Evolutionary conservation across 345 rosid genomes (phyloP).

Genomic region (Diplotaxis tenuifolia): DNA sequence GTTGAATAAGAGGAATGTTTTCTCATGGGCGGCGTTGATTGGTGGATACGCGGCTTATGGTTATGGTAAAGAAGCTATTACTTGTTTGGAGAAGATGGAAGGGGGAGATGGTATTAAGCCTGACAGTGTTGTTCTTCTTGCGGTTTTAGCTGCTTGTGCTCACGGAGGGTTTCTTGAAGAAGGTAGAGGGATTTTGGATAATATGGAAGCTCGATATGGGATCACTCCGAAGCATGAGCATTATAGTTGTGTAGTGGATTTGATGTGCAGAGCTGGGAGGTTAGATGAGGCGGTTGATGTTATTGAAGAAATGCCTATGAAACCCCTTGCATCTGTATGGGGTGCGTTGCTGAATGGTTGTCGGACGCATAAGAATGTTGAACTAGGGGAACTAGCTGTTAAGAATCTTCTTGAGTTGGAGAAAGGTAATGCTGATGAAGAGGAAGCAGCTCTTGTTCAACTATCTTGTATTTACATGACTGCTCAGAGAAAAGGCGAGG

Average conservation of each 20-base stretch:
- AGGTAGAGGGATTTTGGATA: slow-evolving; percentile 40
- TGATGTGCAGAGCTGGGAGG: slow-evolving; percentile 55
- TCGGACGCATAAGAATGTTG: slow-evolving; percentile 53
- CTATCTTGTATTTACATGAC: slow-evolving; percentile 47
- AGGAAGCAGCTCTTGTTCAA: slow-evolving; percentile 61
- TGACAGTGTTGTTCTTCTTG: slow-evolving; percentile 54
- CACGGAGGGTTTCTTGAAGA: slow-evolving; percentile 55
- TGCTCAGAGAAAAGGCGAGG: slow-evolving; percentile 41
- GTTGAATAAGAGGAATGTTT: too few species aligned
- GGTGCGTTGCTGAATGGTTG: slow-evolving; percentile 58
- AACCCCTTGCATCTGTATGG: slow-evolving; percentile 63
- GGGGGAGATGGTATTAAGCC: slow-evolving; percentile 41
- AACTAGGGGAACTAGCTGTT: slow-evolving; percentile 56
- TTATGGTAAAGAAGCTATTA: slow-evolving; percentile 44
- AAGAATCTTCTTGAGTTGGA: slow-evolving; percentile 45
- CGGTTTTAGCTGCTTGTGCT: slow-evolving; percentile 50
- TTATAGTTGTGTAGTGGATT: slow-evolving; percentile 59
- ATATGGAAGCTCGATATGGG: slow-evolving; percentile 44
- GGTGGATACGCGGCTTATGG: slow-evolving; percentile 52
- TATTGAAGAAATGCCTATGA: slow-evolving; percentile 56
- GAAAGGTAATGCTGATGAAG: slow-evolving; percentile 46
- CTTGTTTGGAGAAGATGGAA: slow-evolving; percentile 47
- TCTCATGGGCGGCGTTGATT: slow-evolving; percentile 57
- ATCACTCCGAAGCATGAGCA: slow-evolving; percentile 56
- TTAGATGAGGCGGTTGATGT: slow-evolving; percentile 50